Percentiles rank a stretch among this genome's conserved stretches.
Conservation (phyloP, 2,329 filamentous ascomycete species). For the Cladosporium sp. region DNA sequence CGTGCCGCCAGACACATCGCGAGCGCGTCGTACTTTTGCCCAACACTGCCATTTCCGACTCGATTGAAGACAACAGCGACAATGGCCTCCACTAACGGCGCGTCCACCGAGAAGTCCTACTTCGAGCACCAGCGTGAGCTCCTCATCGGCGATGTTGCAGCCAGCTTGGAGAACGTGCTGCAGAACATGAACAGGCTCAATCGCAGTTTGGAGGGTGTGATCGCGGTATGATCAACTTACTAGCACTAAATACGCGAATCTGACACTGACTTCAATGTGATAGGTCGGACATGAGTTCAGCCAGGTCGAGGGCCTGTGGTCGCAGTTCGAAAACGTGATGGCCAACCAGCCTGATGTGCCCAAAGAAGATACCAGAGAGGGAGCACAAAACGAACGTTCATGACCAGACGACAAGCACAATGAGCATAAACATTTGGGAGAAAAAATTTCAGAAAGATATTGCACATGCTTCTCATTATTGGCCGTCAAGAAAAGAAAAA, state of each 20-base stretch:
- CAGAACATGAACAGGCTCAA: conserved; percentile 96
- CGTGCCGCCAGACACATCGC: not conserved
- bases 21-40: conserved; percentile 5
- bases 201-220: conserved; percentile 85
- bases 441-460: conserved; percentile 1
- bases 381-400: conserved; percentile 21
- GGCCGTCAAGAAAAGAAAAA: conserved; percentile 10
- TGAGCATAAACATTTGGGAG: not conserved
- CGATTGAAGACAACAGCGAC: not conserved
- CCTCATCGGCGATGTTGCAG: conserved; percentile 70
- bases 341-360: conserved; percentile 58
- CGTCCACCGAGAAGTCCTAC: conserved; percentile 57
- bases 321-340: conserved; percentile 96
- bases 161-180: conserved; percentile 81
- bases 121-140: conserved; percentile 76
- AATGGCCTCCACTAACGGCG: conserved; percentile 22
- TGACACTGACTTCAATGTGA: not conserved
- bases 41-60: not conserved
- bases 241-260: conserved; percentile 43
- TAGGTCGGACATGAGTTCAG: conserved; percentile 87
- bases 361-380: conserved; percentile 36
- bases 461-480: conserved; percentile 19
- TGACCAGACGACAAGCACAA: not conserved
- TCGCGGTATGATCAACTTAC: conserved; percentile 61
- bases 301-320: conserved; percentile 96